phyloP scores from a whole-genome alignment of 2,329 filamentous ascomycete species.

The Colletotrichum cereale region DNA sequence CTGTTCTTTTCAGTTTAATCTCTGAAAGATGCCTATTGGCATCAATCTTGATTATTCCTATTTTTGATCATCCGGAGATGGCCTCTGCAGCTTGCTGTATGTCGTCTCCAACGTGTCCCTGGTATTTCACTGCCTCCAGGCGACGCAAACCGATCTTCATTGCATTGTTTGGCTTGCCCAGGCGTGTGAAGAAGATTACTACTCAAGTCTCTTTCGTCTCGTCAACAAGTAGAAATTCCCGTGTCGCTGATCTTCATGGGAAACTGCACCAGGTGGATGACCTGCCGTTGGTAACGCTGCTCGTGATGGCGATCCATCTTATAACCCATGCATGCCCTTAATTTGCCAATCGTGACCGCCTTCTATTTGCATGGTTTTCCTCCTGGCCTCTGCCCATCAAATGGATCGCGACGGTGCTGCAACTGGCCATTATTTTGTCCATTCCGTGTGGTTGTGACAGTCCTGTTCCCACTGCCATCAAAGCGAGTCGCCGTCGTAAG shows the following conservation, averaged over 20 bases:
- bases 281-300: not conserved
- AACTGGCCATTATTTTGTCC: not conserved
- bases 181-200: conserved; percentile 67
- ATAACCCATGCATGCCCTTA: not conserved
- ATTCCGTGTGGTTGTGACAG: not conserved
- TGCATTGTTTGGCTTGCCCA: conserved; percentile 63
- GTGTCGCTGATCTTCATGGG: no score
- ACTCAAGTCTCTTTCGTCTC: no score
- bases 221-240: no score
- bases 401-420: not conserved
- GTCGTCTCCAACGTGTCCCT: conserved; percentile 73
- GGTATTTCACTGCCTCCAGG: conserved; percentile 79
- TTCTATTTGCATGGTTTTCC: not conserved
- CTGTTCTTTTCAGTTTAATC: conserved; percentile 89
- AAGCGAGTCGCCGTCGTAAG: conserved; percentile 7
- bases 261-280: no score
- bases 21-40: conserved; percentile 77
- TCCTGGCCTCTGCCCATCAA: not conserved
- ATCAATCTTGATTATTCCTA: conserved; percentile 78
- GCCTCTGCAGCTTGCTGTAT: conserved; percentile 76
- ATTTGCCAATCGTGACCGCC: conserved; percentile 19
- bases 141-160: conserved; percentile 76
- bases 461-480: not conserved
- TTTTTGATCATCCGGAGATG: conserved; percentile 69
- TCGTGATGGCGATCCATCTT: not conserved